phyloP scores from a whole-genome alignment of 2,329 filamentous ascomycete genomes.

The Ambrosiella beaveri region DNA sequence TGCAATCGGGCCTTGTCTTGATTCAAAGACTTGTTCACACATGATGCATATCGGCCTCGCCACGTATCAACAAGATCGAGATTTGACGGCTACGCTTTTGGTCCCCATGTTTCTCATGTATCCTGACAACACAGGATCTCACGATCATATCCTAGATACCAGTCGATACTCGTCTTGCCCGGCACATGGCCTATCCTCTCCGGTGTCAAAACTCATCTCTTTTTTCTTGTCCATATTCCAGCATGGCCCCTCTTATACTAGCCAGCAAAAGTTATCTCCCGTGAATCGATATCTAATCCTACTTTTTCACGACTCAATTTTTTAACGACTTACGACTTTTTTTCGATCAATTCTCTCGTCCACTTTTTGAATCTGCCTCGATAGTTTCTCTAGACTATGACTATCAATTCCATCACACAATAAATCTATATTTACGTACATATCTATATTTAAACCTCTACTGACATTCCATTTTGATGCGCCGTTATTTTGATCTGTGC shows the following conservation, averaged over 20 bases:
- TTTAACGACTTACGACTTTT: not conserved
- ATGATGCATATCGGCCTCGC: too few relatives aligned
- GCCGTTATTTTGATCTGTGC: too few relatives aligned
- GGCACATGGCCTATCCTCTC: not conserved
- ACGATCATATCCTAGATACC: too few relatives aligned
- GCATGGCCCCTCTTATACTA: not conserved
- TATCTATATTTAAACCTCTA: too few relatives aligned
- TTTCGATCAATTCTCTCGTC: not conserved
- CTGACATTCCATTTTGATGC: too few relatives aligned
- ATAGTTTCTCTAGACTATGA: not conserved
- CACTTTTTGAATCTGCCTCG: not conserved
- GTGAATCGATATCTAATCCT: not conserved
- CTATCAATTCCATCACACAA: not conserved
- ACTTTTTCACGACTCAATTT: conserved; percentile 8
- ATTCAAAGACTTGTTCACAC: too few relatives aligned
- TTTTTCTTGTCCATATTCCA: not conserved
- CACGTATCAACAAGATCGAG: too few relatives aligned
- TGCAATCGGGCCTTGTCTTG: too few relatives aligned
- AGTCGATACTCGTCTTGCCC: too few relatives aligned
- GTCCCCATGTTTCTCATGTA: too few relatives aligned
- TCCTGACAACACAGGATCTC: too few relatives aligned
- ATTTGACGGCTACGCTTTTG: too few relatives aligned
- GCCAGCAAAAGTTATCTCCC: not conserved
- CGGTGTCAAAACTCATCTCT: not conserved
- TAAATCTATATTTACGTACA: not conserved